phyloP scores from a whole-genome alignment of 179 eudicot species.

The Monotropa hypopitys region DNA sequence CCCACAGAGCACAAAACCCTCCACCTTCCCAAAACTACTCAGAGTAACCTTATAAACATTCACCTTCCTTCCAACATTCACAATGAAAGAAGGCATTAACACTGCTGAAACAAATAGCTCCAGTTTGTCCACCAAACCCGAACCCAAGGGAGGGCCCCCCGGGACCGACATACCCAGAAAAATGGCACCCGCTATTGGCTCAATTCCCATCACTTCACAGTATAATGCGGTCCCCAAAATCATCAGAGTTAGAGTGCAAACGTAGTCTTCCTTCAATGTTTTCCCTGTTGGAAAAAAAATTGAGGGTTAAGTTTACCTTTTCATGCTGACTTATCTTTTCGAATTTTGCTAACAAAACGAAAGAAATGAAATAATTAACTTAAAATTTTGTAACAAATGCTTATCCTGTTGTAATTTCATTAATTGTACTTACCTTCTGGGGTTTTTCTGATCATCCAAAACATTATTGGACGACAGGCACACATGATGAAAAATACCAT shows the following conservation, averaged over 20 bases:
- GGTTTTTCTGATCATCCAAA: constrained; percentile 1
- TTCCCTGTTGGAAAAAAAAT: neutral
- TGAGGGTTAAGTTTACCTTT: too few species aligned
- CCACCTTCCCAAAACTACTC: neutral
- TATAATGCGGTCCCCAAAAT: neutral
- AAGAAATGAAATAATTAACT: too few species aligned
- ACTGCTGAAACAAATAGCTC: neutral
- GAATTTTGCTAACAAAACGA: too few species aligned
- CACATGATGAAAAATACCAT: neutral
- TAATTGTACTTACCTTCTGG: neutral
- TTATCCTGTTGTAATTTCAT: too few species aligned
- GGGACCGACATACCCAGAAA: neutral
- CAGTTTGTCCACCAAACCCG: neutral
- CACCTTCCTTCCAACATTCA: neutral
- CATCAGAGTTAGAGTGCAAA: neutral
- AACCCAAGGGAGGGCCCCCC: neutral
- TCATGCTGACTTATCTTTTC: too few species aligned
- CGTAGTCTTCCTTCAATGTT: neutral
- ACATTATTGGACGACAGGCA: neutral
- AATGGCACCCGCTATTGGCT: neutral
- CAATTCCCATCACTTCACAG: neutral
- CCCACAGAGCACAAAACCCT: neutral
- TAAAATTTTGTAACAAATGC: too few species aligned
- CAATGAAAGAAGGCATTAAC: neutral
- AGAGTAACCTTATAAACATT: neutral